These are phyloP conservation scores for Saksenaea oblongispora DNA, from an alignment of 371 early-diverging fungal genomes.

Conservation along the genomic window DNA sequence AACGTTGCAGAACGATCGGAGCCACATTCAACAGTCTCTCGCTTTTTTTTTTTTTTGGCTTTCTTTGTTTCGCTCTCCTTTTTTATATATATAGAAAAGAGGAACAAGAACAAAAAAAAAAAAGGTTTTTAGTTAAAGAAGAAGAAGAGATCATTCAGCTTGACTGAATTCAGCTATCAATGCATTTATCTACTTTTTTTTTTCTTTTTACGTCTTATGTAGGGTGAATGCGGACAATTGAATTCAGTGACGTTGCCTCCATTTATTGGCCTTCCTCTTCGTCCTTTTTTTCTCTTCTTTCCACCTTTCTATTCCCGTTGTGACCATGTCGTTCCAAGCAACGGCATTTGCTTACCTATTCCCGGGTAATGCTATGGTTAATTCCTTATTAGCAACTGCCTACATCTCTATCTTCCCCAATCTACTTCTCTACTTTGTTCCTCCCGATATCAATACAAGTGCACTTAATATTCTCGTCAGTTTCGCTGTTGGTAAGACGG, in stretches of 20 bases:
- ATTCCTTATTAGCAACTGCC: slow-evolving; percentile 77
- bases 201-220: neutral
- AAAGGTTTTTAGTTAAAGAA: no score
- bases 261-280: neutral
- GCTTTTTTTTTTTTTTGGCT: no score
- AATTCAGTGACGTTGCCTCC: neutral
- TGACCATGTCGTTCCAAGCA: slow-evolving; percentile 39
- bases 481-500: slow-evolving; percentile 72
- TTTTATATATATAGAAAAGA: neutral
- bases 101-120: neutral
- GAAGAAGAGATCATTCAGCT: no score
- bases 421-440: slow-evolving; percentile 78
- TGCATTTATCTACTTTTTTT: neutral
- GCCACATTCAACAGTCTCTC: no score
- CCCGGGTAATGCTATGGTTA: slow-evolving; percentile 65
- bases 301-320: neutral
- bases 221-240: neutral
- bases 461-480: slow-evolving; percentile 77
- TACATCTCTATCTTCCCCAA: slow-evolving; percentile 88
- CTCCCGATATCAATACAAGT: slow-evolving; percentile 73
- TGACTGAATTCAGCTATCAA: neutral
- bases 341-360: slow-evolving; percentile 56
- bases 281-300: neutral
- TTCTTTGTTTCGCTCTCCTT: no score
- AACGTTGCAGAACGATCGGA: no score